Evolutionary conservation across 75 land plant species (phyloP).

Genomic region (Pinus tabuliformis): DNA sequence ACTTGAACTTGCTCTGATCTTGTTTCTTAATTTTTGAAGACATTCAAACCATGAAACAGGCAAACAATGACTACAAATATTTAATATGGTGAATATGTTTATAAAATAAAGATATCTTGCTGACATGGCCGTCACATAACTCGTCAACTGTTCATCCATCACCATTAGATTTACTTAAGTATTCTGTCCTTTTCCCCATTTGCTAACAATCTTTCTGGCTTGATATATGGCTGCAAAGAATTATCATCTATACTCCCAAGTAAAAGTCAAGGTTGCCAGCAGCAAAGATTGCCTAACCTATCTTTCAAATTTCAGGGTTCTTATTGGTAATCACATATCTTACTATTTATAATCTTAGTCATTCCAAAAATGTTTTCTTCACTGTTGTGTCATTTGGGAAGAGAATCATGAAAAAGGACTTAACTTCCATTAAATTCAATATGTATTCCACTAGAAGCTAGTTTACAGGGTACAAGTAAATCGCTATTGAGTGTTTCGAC

Average conservation of each 20-base stretch:
- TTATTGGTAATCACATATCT: background rate
- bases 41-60: background rate
- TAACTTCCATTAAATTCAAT: background rate
- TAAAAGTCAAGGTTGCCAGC: background rate
- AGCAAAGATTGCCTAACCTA: background rate
- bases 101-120: background rate
- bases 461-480: background rate
- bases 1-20: background rate
- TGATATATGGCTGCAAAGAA: background rate
- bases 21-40: background rate
- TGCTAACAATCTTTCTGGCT: background rate
- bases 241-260: background rate
- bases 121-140: background rate
- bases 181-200: background rate
- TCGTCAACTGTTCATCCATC: background rate
- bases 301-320: background rate
- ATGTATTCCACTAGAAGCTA: background rate
- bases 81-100: background rate
- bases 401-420: background rate
- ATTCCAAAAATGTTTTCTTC: background rate
- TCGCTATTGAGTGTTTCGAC: background rate
- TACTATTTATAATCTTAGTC: background rate
- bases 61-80: background rate
- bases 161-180: background rate
- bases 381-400: background rate